Evolutionary conservation across 495 filamentous ascomycete genomes (phyloP), one percentile per base, ranked within the genome.

Genomic region (Penicillium canariense): DNA sequence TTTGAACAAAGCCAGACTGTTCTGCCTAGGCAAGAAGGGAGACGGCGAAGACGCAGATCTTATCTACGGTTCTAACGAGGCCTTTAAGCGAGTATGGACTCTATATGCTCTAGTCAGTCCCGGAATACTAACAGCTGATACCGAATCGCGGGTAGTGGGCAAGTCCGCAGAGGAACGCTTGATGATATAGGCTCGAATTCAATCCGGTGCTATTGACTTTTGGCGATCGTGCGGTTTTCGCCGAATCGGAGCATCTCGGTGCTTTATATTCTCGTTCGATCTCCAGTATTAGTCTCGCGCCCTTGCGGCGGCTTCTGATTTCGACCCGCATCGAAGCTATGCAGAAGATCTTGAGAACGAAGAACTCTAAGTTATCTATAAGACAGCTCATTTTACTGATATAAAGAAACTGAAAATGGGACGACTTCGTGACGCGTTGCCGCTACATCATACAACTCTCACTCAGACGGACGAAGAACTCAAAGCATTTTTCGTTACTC

Each of bases 201-300:
- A 58, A 48, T 31, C 22, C 20, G 39, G 31, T 11, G 59, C 50
- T 50, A 52, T 52, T 52, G 9, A 42, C 15, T 62, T 62, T 45
- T 62, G 47, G 50, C 59, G 59, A 52, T 48, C 55, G 14, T 58
- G 51, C 23, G 60, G 60, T 26, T 67, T 67, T 56, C 64, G 61
- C 20, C 61, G 64, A 32, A 58, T 67, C 42, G 61, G 64, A 39
- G 52, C 55, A 28, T 65, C 64, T 48, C 48, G 23, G 7, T 67
- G 49, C 54, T 65, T 67, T 54, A 55, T 54, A 34, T 61, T 54
- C 43, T 61, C 61, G 34, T 61, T 60, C 31, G 52, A 67, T 53
- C 14, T 38, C 6, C 56, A 58, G 17, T 59, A 65, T 58, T 48
- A 39, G 42, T 59, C 61, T 53, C 64, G 32, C 22, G 34, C 31